A percentile compares a stretch with the other conserved stretches of the same genome.
Evolutionary conservation across 2,329 filamentous ascomycete species (phyloP).

Genomic region (Paecilomyces sp.): DNA sequence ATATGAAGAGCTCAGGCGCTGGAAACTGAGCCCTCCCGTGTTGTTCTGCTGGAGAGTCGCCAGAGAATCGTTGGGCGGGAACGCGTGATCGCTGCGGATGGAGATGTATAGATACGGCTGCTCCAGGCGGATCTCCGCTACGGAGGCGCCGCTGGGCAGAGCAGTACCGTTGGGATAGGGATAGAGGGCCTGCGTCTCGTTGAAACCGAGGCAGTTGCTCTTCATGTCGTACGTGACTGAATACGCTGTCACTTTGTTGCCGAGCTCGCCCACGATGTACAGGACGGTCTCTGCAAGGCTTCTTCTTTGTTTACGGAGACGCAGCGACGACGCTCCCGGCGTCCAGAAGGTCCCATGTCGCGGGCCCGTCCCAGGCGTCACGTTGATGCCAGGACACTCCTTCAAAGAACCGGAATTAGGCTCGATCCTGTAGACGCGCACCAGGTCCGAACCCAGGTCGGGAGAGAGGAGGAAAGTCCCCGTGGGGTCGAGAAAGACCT

Average conservation of each 20-base stretch:
- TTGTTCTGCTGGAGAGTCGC: conserved; percentile 36
- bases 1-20: conserved; percentile 56
- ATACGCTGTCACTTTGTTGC: conserved; percentile 46
- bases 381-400: conserved; percentile 36
- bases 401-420: conserved; percentile 35
- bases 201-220: conserved; percentile 18
- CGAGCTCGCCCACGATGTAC: conserved; percentile 53
- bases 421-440: conserved; percentile 54
- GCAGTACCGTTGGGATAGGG: conserved; percentile 16
- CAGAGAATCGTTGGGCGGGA: conserved; percentile 22
- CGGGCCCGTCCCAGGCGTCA: conserved; percentile 53
- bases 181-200: conserved; percentile 14
- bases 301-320: not conserved
- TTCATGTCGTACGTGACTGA: conserved; percentile 19
- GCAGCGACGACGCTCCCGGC: conserved; percentile 1
- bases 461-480: conserved; percentile 56
- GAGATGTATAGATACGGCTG: conserved; percentile 22
- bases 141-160: conserved; percentile 19
- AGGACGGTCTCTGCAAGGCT: conserved; percentile 15
- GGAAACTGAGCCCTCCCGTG: conserved; percentile 52
- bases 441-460: conserved; percentile 58
- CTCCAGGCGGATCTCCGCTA: conserved; percentile 18
- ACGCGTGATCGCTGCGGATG: conserved; percentile 22
- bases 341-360: conserved; percentile 56
- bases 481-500: conserved; percentile 59